Evolutionary conservation across 805 yeast genomes (phyloP).

Genomic region (Lipomyces chichibuensis): DNA sequence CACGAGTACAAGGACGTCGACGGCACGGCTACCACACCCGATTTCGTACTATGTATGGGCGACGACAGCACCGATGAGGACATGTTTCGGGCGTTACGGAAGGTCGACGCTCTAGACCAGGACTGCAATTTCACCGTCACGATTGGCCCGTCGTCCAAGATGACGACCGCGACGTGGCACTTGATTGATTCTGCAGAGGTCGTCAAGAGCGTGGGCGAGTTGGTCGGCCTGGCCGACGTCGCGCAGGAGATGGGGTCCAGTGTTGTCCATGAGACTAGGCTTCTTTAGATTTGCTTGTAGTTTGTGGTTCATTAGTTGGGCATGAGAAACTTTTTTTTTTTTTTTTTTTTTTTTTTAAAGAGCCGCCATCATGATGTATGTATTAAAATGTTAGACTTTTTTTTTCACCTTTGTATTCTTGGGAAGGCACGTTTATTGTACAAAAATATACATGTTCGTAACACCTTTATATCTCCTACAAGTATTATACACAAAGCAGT

Average conservation of each 20-base stretch:
- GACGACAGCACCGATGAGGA: slow-evolving; percentile 98
- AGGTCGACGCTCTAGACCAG: slow-evolving; percentile 54
- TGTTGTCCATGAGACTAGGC: slow-evolving; percentile 1
- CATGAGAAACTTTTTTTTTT: neutral
- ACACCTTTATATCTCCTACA: neutral
- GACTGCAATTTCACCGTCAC: slow-evolving; percentile 64
- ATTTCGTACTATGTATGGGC: slow-evolving; percentile 86
- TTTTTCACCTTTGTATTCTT: neutral
- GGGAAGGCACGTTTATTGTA: neutral
- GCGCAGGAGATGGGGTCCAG: slow-evolving; percentile 24
- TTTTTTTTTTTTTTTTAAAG: neutral
- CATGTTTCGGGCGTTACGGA: slow-evolving; percentile 81
- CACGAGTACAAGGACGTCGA: slow-evolving; percentile 46
- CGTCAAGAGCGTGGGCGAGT: slow-evolving; percentile 75
- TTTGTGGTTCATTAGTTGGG: neutral
- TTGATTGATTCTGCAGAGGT: slow-evolving; percentile 83
- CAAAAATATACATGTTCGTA: neutral
- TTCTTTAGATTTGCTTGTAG: neutral
- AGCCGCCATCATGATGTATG: neutral
- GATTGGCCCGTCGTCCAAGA: slow-evolving; percentile 89
- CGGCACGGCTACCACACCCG: slow-evolving; percentile 53
- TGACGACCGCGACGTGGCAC: slow-evolving; percentile 83
- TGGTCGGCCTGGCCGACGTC: slow-evolving; percentile 72
- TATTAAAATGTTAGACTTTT: neutral
- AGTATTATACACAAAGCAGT: too few relatives aligned